A percentile compares a stretch with the other conserved stretches of the same genome.
These are phyloP conservation scores for Xylaria polymorpha DNA, from an alignment of 2,329 filamentous ascomycete species.

Conservation along the genomic window DNA sequence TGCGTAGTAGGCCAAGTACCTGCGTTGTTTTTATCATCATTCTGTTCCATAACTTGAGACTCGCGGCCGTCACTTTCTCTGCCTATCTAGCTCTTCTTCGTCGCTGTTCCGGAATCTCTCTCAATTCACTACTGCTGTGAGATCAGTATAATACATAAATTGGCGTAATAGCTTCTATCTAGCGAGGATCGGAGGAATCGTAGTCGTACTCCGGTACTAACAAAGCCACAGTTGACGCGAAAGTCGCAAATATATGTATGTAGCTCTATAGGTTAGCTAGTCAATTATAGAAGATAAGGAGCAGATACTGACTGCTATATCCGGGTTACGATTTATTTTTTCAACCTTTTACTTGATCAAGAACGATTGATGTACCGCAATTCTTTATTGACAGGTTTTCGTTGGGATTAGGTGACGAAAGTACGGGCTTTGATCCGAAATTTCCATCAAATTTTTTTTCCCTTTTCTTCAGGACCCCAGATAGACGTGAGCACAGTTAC, in stretches of 20 bases:
- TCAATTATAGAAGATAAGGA: neutral
- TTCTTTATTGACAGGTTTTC: neutral
- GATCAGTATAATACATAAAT: neutral
- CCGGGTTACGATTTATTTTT: neutral
- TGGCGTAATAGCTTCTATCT: too few species aligned
- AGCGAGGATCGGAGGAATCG: neutral
- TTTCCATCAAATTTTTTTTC: too few species aligned
- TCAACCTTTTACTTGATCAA: neutral
- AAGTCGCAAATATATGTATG: too few species aligned
- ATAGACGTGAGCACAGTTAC: too few species aligned
- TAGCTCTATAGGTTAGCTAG: too few species aligned
- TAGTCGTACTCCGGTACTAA: neutral
- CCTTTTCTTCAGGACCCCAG: too few species aligned
- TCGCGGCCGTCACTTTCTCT: neutral
- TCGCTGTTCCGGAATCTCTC: neutral
- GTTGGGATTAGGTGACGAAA: too few species aligned
- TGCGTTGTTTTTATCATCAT: neutral
- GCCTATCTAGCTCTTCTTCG: neutral
- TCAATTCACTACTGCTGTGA: neutral
- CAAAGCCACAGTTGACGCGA: neutral
- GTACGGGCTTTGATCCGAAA: too few species aligned
- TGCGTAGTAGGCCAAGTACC: neutral
- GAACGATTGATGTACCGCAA: neutral
- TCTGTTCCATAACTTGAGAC: neutral
- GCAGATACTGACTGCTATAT: neutral